phyloP scores from a whole-genome alignment of 2,329 filamentous ascomycete species.

The Alternaria ethzedia region DNA sequence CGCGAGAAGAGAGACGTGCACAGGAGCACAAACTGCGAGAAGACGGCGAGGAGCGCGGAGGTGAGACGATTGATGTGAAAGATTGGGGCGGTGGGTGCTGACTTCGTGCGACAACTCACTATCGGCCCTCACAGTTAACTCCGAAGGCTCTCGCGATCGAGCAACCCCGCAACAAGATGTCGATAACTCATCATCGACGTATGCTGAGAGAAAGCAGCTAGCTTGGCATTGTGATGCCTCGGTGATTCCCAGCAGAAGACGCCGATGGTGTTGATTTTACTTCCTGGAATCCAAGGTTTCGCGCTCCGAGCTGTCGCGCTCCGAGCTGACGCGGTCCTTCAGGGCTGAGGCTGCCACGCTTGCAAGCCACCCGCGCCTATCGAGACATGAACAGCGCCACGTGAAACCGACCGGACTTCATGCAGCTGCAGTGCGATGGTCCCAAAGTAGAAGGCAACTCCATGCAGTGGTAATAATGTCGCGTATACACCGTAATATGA shows the following conservation, averaged over 20 bases:
- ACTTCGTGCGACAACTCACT: background rate
- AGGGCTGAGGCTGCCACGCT: background rate
- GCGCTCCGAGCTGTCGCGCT: background rate
- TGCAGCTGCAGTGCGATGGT: background rate
- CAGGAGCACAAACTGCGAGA: background rate
- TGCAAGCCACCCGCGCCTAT: background rate
- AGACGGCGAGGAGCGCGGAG: background rate
- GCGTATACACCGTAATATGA: background rate
- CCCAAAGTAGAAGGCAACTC: background rate
- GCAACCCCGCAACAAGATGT: background rate
- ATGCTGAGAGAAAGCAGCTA: background rate
- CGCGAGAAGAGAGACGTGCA: background rate
- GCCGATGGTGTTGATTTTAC: constrained; percentile 4
- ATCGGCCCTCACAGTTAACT: background rate
- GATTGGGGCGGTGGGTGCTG: background rate
- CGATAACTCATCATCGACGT: background rate
- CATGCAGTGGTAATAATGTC: background rate
- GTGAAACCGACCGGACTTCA: background rate
- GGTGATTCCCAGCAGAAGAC: background rate
- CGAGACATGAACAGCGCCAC: background rate
- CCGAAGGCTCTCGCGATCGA: background rate
- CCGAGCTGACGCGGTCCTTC: background rate
- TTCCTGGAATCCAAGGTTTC: background rate
- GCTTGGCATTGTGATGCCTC: background rate
- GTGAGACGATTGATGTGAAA: background rate